Conservation (phyloP, 345 rosid species). For the Corchorus capsularis region DNA sequence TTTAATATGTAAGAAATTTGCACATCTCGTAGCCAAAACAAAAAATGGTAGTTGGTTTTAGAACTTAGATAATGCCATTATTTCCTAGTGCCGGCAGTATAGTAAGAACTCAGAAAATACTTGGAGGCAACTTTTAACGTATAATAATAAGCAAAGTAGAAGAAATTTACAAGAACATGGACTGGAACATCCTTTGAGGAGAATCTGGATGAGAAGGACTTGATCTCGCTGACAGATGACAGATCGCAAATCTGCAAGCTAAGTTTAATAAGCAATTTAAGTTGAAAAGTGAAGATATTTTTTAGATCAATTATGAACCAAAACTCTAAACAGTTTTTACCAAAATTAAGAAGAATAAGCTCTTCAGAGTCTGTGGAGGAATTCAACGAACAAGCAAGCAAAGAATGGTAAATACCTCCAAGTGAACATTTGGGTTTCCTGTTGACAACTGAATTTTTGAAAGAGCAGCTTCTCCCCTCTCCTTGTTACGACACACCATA, state of each 20-base stretch:
- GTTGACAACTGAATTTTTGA: conserved; percentile 68
- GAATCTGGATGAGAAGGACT: conserved; percentile 77
- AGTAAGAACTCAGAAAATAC: neutral
- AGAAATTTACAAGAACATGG: conserved; percentile 68
- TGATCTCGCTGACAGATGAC: conserved; percentile 70
- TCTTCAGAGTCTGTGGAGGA: neutral
- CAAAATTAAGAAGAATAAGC: conserved; percentile 2
- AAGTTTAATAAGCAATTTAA: conserved; percentile 21
- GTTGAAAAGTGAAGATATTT: neutral
- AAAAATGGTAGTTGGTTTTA: neutral
- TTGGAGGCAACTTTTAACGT: neutral
- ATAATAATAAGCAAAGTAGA: neutral
- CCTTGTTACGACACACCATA: conserved; percentile 85
- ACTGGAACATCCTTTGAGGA: conserved; percentile 71
- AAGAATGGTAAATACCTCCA: conserved; percentile 56
- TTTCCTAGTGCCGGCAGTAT: neutral
- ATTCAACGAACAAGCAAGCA: neutral
- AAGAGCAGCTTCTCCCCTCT: conserved; percentile 80
- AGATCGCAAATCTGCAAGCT: conserved; percentile 83
- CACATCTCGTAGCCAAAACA: neutral
- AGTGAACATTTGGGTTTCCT: conserved; percentile 72
- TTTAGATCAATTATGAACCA: neutral
- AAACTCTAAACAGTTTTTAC: neutral
- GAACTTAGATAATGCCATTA: neutral
- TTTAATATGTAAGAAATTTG: no score